A percentile compares a stretch with the other conserved stretches of the same genome.
These are phyloP conservation scores for Vigna nakashimae DNA, from an alignment of 306 rosid genomes.

Conservation along the genomic window DNA sequence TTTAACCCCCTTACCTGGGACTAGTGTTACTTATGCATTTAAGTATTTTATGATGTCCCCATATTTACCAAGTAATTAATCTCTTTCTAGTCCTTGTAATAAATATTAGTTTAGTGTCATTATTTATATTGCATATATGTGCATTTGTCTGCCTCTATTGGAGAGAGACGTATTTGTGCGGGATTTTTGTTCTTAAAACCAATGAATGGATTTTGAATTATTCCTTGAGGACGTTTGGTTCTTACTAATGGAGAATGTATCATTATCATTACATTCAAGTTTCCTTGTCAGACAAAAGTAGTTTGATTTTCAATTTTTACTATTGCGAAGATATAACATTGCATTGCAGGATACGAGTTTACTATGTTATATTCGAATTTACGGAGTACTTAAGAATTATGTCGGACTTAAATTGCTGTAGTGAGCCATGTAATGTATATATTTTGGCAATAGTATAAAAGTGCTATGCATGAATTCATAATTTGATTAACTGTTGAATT, in stretches of 20 bases:
- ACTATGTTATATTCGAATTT: neutral
- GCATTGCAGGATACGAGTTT: neutral
- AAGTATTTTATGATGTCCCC: neutral
- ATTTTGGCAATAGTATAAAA: too few species aligned
- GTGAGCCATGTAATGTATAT: too few species aligned
- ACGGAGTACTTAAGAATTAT: too few species aligned
- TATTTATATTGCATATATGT: neutral
- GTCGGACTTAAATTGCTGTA: neutral
- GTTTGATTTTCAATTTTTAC: neutral
- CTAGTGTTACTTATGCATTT: neutral
- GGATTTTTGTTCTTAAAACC: neutral
- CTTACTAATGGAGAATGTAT: neutral
- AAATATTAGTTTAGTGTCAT: neutral
- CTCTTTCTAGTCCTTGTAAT: neutral
- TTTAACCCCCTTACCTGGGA: neutral
- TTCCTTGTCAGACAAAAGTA: neutral
- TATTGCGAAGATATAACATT: neutral
- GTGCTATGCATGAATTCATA: neutral
- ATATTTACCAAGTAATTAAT: slow-evolving; percentile 7
- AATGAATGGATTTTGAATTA: neutral
- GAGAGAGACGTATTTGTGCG: neutral
- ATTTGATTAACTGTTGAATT: neutral
- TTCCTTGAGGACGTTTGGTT: neutral
- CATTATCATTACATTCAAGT: neutral
- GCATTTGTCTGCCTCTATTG: neutral